Evolutionary conservation across 805 yeast genomes (phyloP), one percentile per base, ranked within the genome.

Genomic region (Pichia rugopelliculosa): DNA sequence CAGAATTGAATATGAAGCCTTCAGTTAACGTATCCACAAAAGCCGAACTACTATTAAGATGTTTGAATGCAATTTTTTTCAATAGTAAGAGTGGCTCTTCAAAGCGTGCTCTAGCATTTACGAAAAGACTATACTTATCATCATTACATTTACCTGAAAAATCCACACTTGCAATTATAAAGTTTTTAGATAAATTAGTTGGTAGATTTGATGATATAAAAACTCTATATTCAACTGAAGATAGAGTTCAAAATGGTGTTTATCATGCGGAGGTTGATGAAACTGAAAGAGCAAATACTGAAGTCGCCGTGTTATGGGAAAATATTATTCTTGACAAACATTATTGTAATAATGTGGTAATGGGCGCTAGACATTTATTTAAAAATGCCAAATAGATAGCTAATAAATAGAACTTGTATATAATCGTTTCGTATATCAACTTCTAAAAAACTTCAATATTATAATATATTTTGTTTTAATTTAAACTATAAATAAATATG

Each of bases 291-390:
- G 71, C 86, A 55, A 90, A 93, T 59, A 77, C 95, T 2, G 91
- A 84, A 39, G 93, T 91, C 17, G 95, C 97, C 1, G 84, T 89
- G 0, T 67, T 91, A 33, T 93, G 96, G 96, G 99, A 93, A 60
- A 79, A 81, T 45, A 82, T 82, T 6, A 65, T 91, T 37, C 69
- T 93, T 48, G 84, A 82, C 48, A 78, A 80, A 52, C 98, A 93
- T 65, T 93, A 87, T 61, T 78, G 88, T 51, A 95, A 96, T 3
- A 67, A 76, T 48, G 87, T 90, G n/a, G 74, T 81, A 21, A 83
- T 82, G 56, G 90, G 88, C 15, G 77, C 73, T 3, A 72, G 65
- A 50, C 54, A 73, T 5, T 49, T 77, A 43, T 50, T 70, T 26
- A 68, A 69, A 39, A 68, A 66, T 51, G 56, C 60, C n/a, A 61